Base-by-base conservation (phyloP, 345 rosid species). In the Salix arbutifolia region DNA sequence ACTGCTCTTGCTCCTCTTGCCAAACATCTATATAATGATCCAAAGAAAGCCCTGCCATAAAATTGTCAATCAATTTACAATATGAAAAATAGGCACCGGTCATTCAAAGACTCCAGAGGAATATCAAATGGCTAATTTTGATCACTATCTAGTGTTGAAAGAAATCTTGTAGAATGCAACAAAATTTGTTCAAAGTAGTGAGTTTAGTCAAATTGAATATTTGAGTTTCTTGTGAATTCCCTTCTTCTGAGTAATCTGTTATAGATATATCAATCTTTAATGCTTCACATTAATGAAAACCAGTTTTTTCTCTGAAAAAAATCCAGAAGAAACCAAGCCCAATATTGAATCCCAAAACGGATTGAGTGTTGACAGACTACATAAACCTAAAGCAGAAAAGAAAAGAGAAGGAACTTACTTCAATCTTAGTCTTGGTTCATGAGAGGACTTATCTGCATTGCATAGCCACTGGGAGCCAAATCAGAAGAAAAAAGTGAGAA, bases 401-500 rank as follows among this genome's bases (percentile, higher is more conserved):
- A 70, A 46, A 69, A 61, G 53, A 80, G 65, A 25, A 42, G 16
- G 8, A 74, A 81, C 94, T 35, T 91, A 93, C 98, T 93, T 96
- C 79, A 93, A 79, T 84, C 99, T 86, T 78, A 90, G 80, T 69
- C 84, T 89, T 67, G 98, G 99, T 81, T 96, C 94, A 78, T 93
- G 99, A 6, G 91, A 92, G 74, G 99, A 92, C 89, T 93, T 96
- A 79, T 96, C 97, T 6, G 97, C 97, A 86, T 96, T 96, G 90
- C 99, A 96, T 78, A 93, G 79, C 98, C 99, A 96, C 97, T 93
- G 88, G 81, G 65, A 40, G 52, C 25, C 71, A 58, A 81, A 35
- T 12, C 31, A 64, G 65, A 26, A 18, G 26, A 56, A 61, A 11
- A 18, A 74, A 46, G 37, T 26, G 33, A 73, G 23, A 16, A 52